Conservation (phyloP, 2,329 filamentous ascomycete species). For the Gliomastix tumulicola region DNA sequence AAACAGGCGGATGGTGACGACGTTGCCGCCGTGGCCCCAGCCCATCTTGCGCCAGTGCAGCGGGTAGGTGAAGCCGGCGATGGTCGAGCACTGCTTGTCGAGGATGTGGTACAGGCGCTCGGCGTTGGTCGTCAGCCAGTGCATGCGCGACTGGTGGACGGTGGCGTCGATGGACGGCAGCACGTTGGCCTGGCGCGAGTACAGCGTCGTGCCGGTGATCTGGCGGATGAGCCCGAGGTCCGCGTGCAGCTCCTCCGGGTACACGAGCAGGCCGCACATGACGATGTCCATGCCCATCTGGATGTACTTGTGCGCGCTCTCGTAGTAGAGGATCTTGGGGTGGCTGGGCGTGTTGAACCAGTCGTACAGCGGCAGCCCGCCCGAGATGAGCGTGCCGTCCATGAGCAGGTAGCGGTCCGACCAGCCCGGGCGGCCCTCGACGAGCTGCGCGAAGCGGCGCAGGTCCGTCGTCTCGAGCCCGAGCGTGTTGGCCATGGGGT, state of each 20-base stretch:
- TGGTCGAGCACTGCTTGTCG: slow-evolving; percentile 1
- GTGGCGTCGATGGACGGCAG: slow-evolving; percentile 2
- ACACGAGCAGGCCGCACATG: slow-evolving; percentile 5
- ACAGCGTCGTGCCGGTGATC: slow-evolving; percentile 4
- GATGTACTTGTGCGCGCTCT: slow-evolving; percentile 6
- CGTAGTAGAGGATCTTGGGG: slow-evolving; percentile 5
- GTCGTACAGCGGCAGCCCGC: slow-evolving; percentile 3
- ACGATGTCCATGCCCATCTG: slow-evolving; percentile 7
- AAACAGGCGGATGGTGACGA: slow-evolving; percentile 8
- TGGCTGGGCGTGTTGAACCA: slow-evolving; percentile 2
- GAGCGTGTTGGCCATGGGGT: slow-evolving; percentile 6
- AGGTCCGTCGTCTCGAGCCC: slow-evolving; percentile 5
- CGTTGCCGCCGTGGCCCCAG: slow-evolving; percentile 10
- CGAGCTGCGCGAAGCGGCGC: slow-evolving; percentile 2
- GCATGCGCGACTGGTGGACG: slow-evolving; percentile 5
- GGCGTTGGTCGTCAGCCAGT: slow-evolving; percentile 3
- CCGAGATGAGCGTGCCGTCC: slow-evolving; percentile 3
- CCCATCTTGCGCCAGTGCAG: slow-evolving; percentile 9
- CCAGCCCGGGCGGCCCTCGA: neutral
- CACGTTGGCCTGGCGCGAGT: slow-evolving; percentile 5
- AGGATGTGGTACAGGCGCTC: slow-evolving; percentile 3
- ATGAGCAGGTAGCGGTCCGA: slow-evolving; percentile 3
- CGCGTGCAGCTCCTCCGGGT: slow-evolving; percentile 3
- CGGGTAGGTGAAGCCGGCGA: slow-evolving; percentile 7
- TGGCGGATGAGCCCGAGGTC: slow-evolving; percentile 3